Evolutionary conservation across 208 protist species (phyloP).

Genomic region (Trypanosoma congolense): DNA sequence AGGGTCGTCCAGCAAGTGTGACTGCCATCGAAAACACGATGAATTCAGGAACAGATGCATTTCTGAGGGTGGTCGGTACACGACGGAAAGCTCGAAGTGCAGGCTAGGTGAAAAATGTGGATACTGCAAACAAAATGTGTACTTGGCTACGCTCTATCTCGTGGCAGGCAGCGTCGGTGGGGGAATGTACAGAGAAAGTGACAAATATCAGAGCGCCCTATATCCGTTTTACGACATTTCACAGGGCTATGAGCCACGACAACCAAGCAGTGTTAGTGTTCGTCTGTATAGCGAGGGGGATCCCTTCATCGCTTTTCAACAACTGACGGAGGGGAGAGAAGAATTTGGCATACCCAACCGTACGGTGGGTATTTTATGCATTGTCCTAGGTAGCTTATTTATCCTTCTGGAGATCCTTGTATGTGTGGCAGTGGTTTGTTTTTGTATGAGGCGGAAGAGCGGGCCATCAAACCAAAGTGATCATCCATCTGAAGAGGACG

Average conservation of each 20-base stretch:
- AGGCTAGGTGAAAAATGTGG: background rate
- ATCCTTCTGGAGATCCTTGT: conserved; percentile 17
- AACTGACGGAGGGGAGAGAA: conserved; percentile 1
- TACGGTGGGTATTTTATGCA: conserved; percentile 11
- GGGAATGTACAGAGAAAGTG: conserved; percentile 12
- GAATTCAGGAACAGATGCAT: conserved; percentile 6
- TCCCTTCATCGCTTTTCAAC: conserved; percentile 18
- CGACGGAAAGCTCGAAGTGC: background rate
- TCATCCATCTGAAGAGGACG: background rate
- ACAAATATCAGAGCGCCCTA: conserved; percentile 1
- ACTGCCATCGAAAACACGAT: background rate
- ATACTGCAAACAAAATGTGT: conserved; percentile 2
- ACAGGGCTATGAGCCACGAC: background rate
- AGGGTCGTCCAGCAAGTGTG: background rate
- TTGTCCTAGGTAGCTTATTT: conserved; percentile 12
- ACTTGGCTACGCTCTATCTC: conserved; percentile 15
- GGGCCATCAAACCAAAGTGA: background rate
- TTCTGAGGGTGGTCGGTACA: background rate
- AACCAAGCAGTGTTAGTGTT: conserved; percentile 7
- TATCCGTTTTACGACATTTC: conserved; percentile 3
- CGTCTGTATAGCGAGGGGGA: conserved; percentile 22
- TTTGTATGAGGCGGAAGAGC: conserved; percentile 9
- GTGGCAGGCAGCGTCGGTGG: conserved; percentile 3
- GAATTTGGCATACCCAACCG: conserved; percentile 7
- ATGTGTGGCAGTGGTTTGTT: conserved; percentile 8